phyloP scores from a whole-genome alignment of 306 rosid species.

The Cicer bijugum region DNA sequence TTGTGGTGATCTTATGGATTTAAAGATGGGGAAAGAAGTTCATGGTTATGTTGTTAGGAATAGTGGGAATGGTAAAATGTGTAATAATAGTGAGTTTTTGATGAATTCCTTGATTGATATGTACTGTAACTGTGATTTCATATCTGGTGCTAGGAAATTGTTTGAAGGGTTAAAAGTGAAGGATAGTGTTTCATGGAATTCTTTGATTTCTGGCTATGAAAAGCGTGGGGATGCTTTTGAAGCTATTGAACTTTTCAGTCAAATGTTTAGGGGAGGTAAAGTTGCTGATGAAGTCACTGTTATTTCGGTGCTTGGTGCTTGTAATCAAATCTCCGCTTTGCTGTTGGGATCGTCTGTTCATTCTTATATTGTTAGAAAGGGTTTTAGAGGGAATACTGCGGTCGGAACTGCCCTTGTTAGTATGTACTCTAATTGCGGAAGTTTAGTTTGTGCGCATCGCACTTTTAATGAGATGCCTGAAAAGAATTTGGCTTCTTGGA shows the following conservation, averaged over 20 bases:
- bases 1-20: conserved; percentile 55
- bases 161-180: conserved; percentile 51
- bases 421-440: conserved; percentile 74
- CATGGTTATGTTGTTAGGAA: conserved; percentile 56
- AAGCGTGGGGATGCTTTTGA: conserved; percentile 56
- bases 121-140: conserved; percentile 57
- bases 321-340: conserved; percentile 60
- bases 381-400: conserved; percentile 52
- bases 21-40: conserved; percentile 55
- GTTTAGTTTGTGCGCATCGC: conserved; percentile 50
- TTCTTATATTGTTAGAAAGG: conserved; percentile 55
- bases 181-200: conserved; percentile 66
- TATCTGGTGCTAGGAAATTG: conserved; percentile 51
- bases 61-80: conserved; percentile 24
- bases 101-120: conserved; percentile 60
- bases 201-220: conserved; percentile 64
- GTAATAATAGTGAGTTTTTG: conserved; percentile 46
- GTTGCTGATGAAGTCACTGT: conserved; percentile 63
- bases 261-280: conserved; percentile 52
- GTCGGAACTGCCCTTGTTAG: conserved; percentile 62
- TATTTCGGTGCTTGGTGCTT: conserved; percentile 54
- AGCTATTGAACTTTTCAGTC: conserved; percentile 57
- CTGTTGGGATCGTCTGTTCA: conserved; percentile 57
- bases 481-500: conserved; percentile 64
- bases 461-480: conserved; percentile 57